Percentiles rank a stretch among this genome's conserved stretches.
Conservation (phyloP, 805 yeast genomes). For the Candida hungchunana region DNA sequence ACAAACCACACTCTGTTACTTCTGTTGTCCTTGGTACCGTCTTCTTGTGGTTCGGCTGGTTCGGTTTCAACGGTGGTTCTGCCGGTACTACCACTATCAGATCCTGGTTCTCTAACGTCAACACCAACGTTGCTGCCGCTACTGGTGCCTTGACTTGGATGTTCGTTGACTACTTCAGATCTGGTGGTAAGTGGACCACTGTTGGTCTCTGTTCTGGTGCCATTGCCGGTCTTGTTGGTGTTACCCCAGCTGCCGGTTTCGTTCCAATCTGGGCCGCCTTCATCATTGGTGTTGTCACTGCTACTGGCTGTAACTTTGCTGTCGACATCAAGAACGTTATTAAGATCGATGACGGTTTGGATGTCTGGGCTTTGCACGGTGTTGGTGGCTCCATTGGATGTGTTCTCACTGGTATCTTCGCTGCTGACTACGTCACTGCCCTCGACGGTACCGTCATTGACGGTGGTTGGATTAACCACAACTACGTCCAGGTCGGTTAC, state of each 20-base stretch:
- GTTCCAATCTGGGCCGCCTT: constrained; percentile 90
- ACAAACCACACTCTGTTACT: constrained; percentile 91
- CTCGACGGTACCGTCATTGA: constrained; percentile 67
- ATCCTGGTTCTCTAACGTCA: constrained; percentile 90
- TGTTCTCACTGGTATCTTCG: constrained; percentile 83
- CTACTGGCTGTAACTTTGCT: constrained; percentile 75
- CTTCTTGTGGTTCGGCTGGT: constrained; percentile 98
- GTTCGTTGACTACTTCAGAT: constrained; percentile 77
- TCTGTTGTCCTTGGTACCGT: constrained; percentile 90
- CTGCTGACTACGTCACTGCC: constrained; percentile 85
- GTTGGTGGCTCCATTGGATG: constrained; percentile 89
- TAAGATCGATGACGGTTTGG: constrained; percentile 90
- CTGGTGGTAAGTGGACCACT: constrained; percentile 87
- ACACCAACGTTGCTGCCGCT: constrained; percentile 93
- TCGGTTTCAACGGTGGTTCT: constrained; percentile 98
- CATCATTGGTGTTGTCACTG: constrained; percentile 77
- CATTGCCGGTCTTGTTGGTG: constrained; percentile 89
- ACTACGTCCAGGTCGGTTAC: constrained; percentile 79
- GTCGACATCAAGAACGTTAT: constrained; percentile 72
- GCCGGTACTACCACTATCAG: constrained; percentile 91
- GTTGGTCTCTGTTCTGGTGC: constrained; percentile 94
- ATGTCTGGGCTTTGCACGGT: constrained; percentile 90
- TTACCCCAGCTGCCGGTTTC: constrained; percentile 96
- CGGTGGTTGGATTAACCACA: constrained; percentile 89
- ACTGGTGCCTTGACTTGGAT: constrained; percentile 93